A percentile compares a stretch with the other conserved stretches of the same genome.
Evolutionary conservation across 139 green algal genomes (phyloP).

Genomic region (Coelastrella sp.): DNA sequence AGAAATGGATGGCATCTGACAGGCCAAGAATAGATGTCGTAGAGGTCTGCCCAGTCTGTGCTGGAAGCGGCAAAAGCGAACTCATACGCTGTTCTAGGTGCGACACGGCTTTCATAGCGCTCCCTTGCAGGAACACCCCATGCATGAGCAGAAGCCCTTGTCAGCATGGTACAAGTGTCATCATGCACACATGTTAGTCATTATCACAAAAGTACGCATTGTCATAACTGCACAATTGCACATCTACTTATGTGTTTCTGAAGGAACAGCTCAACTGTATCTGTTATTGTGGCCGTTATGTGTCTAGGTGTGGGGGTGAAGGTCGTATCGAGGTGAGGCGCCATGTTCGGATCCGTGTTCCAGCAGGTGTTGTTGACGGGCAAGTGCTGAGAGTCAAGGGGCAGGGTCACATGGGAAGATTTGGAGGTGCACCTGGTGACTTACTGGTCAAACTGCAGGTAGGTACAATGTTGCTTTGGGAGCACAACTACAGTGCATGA

Average conservation of each 20-base stretch:
- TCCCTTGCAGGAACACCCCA: too few species aligned
- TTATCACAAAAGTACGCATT: too few species aligned
- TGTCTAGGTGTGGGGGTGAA: conserved; percentile 26
- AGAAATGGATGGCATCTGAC: neutral
- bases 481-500: too few species aligned
- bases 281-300: neutral
- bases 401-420: conserved; percentile 48
- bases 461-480: too few species aligned
- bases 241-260: too few species aligned
- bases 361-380: conserved; percentile 46
- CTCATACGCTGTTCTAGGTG: neutral
- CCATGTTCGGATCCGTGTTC: conserved; percentile 3
- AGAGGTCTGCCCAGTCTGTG: conserved; percentile 12
- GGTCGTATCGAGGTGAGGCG: conserved; percentile 3
- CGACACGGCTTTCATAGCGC: too few species aligned
- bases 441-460: conserved; percentile 56
- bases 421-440: conserved; percentile 48
- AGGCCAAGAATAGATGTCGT: neutral
- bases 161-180: too few species aligned
- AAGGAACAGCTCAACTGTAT: too few species aligned
- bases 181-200: too few species aligned
- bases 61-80: conserved; percentile 12
- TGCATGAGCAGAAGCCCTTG: too few species aligned
- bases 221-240: too few species aligned
- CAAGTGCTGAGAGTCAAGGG: conserved; percentile 50